A percentile compares a stretch with the other conserved stretches of the same genome.
Conservation (phyloP, 148 eudicot species). For the Fagopyrum esculentum region DNA sequence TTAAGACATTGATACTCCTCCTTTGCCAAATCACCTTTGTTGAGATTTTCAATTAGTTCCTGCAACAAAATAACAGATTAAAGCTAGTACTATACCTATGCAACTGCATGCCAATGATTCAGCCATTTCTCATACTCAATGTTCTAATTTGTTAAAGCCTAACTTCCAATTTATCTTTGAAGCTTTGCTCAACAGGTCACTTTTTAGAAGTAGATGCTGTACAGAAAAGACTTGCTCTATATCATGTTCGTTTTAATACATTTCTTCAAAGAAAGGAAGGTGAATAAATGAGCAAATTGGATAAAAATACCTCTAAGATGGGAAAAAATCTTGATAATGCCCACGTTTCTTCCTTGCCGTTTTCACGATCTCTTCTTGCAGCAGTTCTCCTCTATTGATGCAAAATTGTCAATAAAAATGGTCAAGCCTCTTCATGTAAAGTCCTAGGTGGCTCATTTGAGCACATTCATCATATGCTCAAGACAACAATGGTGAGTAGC, state of each 20-base stretch:
- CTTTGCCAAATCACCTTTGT: conserved; percentile 67
- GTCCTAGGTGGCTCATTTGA: not conserved
- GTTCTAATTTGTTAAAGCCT: no score
- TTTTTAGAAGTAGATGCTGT: not conserved
- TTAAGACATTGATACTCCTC: conserved; percentile 72
- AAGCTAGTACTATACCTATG: not conserved
- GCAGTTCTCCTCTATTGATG: conserved; percentile 58
- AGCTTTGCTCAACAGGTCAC: no score
- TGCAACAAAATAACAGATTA: conserved; percentile 20
- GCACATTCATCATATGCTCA: no score
- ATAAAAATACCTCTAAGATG: conserved; percentile 60
- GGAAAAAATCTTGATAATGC: conserved; percentile 87
- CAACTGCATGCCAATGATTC: no score
- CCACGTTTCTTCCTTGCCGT: conserved; percentile 88
- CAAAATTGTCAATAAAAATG: conserved; percentile 11
- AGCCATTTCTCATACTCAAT: no score
- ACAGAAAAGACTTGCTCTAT: not conserved
- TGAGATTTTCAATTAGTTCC: conserved; percentile 78
- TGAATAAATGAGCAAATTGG: not conserved
- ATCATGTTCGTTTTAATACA: not conserved
- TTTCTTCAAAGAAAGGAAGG: not conserved
- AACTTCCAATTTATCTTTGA: no score
- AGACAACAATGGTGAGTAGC: no score
- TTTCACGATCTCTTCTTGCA: conserved; percentile 69
- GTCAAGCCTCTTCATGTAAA: not conserved